Conservation (phyloP, 2,329 filamentous ascomycete genomes). For the Colletotrichum kahawae region DNA sequence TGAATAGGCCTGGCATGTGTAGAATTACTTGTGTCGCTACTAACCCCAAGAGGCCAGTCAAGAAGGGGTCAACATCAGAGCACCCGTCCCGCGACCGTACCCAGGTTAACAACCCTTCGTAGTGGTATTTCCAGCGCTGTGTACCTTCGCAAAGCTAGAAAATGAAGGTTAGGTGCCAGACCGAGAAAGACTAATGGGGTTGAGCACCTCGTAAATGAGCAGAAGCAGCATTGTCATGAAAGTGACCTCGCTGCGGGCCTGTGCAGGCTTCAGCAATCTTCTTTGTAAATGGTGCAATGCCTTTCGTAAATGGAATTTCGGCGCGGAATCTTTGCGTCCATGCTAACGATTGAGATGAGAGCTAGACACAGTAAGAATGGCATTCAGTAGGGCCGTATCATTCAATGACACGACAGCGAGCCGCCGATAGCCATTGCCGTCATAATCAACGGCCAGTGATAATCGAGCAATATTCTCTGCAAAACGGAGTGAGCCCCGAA, state of each 20-base stretch:
- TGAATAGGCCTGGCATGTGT: not conserved
- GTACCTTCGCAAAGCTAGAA: not conserved
- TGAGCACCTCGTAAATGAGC: not conserved
- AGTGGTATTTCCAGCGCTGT: not conserved
- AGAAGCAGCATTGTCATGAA: not conserved
- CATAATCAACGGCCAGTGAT: not conserved
- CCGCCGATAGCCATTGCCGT: not conserved
- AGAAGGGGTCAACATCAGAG: not conserved
- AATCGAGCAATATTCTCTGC: not conserved
- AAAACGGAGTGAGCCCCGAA: not conserved
- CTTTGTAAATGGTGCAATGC: not conserved
- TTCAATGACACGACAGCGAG: not conserved
- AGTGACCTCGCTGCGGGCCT: not conserved
- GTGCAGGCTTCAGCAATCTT: not conserved
- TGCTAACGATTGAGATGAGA: not conserved
- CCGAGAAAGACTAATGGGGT: rapidly evolving
- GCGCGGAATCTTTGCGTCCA: not conserved
- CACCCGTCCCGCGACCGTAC: not conserved
- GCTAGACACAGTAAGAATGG: not conserved
- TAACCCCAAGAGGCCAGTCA: not conserved
- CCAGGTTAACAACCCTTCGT: not conserved
- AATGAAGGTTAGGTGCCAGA: rapidly evolving
- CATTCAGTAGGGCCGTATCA: not conserved
- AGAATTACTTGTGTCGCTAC: not conserved
- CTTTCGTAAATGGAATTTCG: not conserved